phyloP scores from a whole-genome alignment of 2,329 filamentous ascomycete species.

The Talaromyces sp. region DNA sequence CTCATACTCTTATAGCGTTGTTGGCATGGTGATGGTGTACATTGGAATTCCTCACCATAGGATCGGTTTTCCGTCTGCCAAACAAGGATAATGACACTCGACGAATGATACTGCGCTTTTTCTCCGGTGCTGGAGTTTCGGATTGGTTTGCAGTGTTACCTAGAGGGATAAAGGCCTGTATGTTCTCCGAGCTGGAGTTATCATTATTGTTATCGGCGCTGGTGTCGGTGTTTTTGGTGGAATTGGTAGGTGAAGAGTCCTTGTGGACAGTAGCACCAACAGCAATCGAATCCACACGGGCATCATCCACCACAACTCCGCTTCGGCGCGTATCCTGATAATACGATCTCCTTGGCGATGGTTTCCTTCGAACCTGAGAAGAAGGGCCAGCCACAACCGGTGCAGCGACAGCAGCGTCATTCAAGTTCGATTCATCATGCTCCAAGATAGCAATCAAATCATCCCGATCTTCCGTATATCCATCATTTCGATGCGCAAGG shows the following conservation, averaged over 20 bases:
- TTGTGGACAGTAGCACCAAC: neutral
- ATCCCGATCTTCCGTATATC: neutral
- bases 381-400: neutral
- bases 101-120: constrained; percentile 1
- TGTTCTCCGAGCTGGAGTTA: neutral
- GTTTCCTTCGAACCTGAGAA: neutral
- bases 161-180: neutral
- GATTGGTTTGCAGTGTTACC: neutral
- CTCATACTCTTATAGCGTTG: neutral
- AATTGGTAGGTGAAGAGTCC: neutral
- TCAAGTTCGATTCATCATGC: constrained; percentile 8
- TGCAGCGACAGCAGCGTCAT: neutral
- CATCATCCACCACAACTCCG: neutral
- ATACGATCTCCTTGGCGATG: neutral
- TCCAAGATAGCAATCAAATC: constrained; percentile 15
- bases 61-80: neutral
- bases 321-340: constrained; percentile 2
- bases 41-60: neutral
- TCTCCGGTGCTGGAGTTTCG: neutral
- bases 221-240: too few species aligned
- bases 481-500: constrained; percentile 4
- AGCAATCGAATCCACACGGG: neutral
- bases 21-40: neutral
- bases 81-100: constrained; percentile 9
- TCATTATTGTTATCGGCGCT: neutral